phyloP scores from a whole-genome alignment of 768 basidiomycete species.

The Russula emetica region DNA sequence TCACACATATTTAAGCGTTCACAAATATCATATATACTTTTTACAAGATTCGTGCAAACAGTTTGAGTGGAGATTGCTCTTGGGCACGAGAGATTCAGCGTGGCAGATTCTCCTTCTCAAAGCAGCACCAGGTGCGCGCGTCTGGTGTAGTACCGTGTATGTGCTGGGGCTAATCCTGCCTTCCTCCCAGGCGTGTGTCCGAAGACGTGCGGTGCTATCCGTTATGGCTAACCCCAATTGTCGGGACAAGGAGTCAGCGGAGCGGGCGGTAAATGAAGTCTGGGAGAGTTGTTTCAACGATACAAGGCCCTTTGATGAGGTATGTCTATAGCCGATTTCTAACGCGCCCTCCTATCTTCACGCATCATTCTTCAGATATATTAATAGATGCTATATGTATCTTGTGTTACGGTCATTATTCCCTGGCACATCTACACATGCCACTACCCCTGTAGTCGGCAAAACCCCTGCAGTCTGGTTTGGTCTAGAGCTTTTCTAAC shows the following conservation, averaged over 20 bases:
- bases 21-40: conserved; percentile 14
- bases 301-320: conserved; percentile 97
- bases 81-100: conserved; percentile 77
- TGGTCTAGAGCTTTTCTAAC: neutral
- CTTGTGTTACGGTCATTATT: neutral
- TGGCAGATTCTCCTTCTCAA: conserved; percentile 75
- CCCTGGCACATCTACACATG: neutral
- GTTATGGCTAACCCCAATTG: conserved; percentile 80
- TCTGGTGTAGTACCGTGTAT: conserved; percentile 20
- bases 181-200: conserved; percentile 71
- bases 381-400: neutral
- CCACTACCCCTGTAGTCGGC: neutral
- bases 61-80: conserved; percentile 87
- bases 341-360: neutral
- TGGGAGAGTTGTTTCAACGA: conserved; percentile 97
- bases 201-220: conserved; percentile 78
- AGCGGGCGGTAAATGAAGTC: conserved; percentile 90
- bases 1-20: conserved; percentile 7
- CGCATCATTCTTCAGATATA: conserved; percentile 7
- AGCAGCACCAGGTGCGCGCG: conserved; percentile 80
- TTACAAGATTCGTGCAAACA: conserved; percentile 88
- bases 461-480: neutral
- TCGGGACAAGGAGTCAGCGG: conserved; percentile 69
- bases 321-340: conserved; percentile 32
- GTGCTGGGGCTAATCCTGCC: conserved; percentile 20